phyloP scores from a whole-genome alignment of 768 basidiomycete genomes.

The Baorangia bicolor region DNA sequence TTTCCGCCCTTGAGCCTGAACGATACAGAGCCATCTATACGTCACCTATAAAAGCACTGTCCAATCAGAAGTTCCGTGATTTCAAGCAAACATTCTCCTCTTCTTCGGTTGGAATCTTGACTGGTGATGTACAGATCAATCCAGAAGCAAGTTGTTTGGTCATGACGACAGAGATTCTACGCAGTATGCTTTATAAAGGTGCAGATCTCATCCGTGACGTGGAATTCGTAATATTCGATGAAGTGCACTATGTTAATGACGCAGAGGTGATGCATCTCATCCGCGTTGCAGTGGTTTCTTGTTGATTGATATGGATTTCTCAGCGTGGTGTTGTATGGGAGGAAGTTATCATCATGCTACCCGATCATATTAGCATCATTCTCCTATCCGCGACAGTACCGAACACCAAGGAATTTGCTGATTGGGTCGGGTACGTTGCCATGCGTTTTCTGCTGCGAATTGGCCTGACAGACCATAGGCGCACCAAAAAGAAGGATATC shows the following conservation, averaged over 20 bases:
- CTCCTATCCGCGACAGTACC: slow-evolving; percentile 96
- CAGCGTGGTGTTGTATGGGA: slow-evolving; percentile 99
- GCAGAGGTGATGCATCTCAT: slow-evolving; percentile 67
- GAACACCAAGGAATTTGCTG: slow-evolving; percentile 97
- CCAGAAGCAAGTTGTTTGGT: slow-evolving; percentile 96
- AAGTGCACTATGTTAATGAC: slow-evolving; percentile 99
- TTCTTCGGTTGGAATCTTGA: slow-evolving; percentile 90
- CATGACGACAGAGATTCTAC: slow-evolving; percentile 97
- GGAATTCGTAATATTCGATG: slow-evolving; percentile 99
- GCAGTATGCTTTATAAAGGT: slow-evolving; percentile 98
- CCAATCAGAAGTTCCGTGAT: slow-evolving; percentile 98
- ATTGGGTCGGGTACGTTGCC: slow-evolving; percentile 91
- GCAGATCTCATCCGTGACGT: slow-evolving; percentile 98
- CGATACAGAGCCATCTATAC: slow-evolving; percentile 89
- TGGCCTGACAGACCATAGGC: slow-evolving; percentile 45
- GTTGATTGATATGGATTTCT: slow-evolving; percentile 15
- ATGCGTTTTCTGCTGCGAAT: slow-evolving; percentile 4
- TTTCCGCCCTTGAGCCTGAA: slow-evolving; percentile 9
- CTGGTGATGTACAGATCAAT: slow-evolving; percentile 99
- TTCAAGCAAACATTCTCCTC: slow-evolving; percentile 96
- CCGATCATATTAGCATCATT: slow-evolving; percentile 98
- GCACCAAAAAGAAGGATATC: slow-evolving; percentile 99
- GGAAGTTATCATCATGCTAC: slow-evolving; percentile 99
- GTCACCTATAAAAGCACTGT: slow-evolving; percentile 97
- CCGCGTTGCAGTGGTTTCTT: not conserved